Evolutionary conservation across 768 basidiomycete species (phyloP).

Genomic region (Solioccasus polychromus): DNA sequence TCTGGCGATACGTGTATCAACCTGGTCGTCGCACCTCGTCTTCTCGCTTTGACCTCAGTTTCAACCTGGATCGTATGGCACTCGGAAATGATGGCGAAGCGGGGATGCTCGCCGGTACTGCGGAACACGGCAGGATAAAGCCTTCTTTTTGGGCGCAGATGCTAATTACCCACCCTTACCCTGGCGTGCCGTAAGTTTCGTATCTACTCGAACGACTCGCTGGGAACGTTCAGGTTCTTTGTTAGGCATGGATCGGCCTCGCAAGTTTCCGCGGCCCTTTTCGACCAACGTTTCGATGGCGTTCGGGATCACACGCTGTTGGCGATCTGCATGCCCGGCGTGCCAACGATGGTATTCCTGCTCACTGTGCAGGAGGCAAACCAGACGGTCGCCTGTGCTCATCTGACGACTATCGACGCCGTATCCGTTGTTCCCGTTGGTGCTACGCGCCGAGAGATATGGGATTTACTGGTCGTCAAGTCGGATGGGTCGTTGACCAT

Average conservation of each 20-base stretch:
- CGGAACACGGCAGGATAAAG: slow-evolving; percentile 65
- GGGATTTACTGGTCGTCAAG: slow-evolving; percentile 68
- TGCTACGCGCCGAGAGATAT: slow-evolving; percentile 58
- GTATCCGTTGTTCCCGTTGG: slow-evolving; percentile 55
- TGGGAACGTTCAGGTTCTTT: slow-evolving; percentile 4
- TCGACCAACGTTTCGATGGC: slow-evolving; percentile 67
- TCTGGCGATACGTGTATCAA: slow-evolving; percentile 73
- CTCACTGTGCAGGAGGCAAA: slow-evolving; percentile 42
- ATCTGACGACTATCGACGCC: slow-evolving; percentile 41
- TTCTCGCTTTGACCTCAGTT: slow-evolving; percentile 53
- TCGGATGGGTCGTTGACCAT: slow-evolving; percentile 53
- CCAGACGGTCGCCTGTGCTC: slow-evolving; percentile 39
- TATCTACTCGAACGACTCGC: neutral
- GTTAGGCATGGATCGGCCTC: slow-evolving; percentile 15
- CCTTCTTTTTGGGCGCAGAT: slow-evolving; percentile 73
- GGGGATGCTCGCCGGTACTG: slow-evolving; percentile 38
- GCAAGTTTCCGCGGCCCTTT: slow-evolving; percentile 52
- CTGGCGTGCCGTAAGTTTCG: slow-evolving; percentile 48
- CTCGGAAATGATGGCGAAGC: slow-evolving; percentile 48
- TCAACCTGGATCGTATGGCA: slow-evolving; percentile 68
- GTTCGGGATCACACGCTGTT: slow-evolving; percentile 48
- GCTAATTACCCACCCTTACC: slow-evolving; percentile 48
- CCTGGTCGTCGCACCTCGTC: slow-evolving; percentile 41
- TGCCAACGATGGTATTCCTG: slow-evolving; percentile 45
- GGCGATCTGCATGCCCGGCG: slow-evolving; percentile 52